A percentile compares a stretch with the other conserved stretches of the same genome.
phyloP scores from a whole-genome alignment of 495 filamentous ascomycete species.

The Evernia prunastri region DNA sequence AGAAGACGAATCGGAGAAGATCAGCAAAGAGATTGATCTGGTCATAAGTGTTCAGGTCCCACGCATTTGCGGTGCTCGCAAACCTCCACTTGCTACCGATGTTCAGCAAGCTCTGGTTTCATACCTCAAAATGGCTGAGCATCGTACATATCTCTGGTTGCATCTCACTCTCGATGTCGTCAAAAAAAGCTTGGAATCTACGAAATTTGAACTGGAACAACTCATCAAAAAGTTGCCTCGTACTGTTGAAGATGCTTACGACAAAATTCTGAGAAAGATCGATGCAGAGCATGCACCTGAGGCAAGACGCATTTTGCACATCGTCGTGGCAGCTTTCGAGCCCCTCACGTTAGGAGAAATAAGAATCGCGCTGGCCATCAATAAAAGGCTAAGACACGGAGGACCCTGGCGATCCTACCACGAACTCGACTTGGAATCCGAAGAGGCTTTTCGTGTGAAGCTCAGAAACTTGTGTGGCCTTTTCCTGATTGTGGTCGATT shows the following conservation, averaged over 20 bases:
- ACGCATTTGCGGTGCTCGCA: conserved; percentile 23
- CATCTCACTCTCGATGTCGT: conserved; percentile 36
- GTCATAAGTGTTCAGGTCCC: conserved; percentile 32
- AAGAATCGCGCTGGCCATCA: conserved; percentile 32
- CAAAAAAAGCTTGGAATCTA: conserved; percentile 21
- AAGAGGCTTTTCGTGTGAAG: conserved; percentile 25
- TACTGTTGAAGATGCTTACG: neutral
- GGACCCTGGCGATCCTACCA: conserved; percentile 2
- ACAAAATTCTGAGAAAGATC: neutral
- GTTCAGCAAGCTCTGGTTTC: conserved; percentile 28
- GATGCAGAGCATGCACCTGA: neutral
- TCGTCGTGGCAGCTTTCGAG: conserved; percentile 31
- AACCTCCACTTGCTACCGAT: conserved; percentile 9
- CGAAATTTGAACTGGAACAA: conserved; percentile 21
- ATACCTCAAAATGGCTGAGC: conserved; percentile 30
- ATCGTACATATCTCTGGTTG: conserved; percentile 46
- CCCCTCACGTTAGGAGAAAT: conserved; percentile 36
- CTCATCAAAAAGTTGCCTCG: conserved; percentile 29
- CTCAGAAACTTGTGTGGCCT: conserved; percentile 33
- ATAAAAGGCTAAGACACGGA: conserved; percentile 16
- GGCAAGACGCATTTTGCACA: conserved; percentile 34
- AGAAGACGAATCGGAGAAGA: conserved; percentile 30
- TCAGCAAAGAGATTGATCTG: conserved; percentile 36
- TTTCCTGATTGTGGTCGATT: conserved; percentile 33
- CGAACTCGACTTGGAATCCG: conserved; percentile 6